These are phyloP conservation scores for Hortiboletus campestris DNA, from an alignment of 768 basidiomycete species.

Conservation along the genomic window DNA sequence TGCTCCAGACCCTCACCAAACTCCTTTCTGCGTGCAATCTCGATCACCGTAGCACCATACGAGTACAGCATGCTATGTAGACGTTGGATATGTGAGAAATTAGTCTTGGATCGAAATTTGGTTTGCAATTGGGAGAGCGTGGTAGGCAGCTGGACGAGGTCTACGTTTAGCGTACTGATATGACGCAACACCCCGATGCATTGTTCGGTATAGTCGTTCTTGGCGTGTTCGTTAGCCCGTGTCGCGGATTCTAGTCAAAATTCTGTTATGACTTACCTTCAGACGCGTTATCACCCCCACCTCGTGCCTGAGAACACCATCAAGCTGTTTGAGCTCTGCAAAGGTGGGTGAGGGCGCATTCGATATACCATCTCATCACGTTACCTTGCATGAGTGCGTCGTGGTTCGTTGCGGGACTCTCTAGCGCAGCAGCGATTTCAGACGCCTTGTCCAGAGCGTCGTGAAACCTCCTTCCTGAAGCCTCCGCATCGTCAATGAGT, in stretches of 20 bases:
- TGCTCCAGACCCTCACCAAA: slow-evolving; percentile 55
- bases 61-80: slow-evolving; percentile 89
- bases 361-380: not conserved
- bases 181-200: slow-evolving; percentile 65
- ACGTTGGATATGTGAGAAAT: slow-evolving; percentile 88
- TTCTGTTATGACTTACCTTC: slow-evolving; percentile 40
- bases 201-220: slow-evolving; percentile 75
- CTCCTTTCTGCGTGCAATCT: slow-evolving; percentile 88
- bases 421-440: slow-evolving; percentile 48
- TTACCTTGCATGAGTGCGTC: slow-evolving; percentile 56
- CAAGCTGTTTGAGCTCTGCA: slow-evolving; percentile 62
- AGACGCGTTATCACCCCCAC: slow-evolving; percentile 52
- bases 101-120: slow-evolving; percentile 72
- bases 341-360: slow-evolving; percentile 1
- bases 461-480: slow-evolving; percentile 53
- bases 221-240: slow-evolving; percentile 2
- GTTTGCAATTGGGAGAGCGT: slow-evolving; percentile 63
- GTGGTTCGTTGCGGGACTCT: slow-evolving; percentile 51
- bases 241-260: not conserved
- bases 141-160: slow-evolving; percentile 71
- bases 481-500: slow-evolving; percentile 58
- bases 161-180: slow-evolving; percentile 79
- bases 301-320: slow-evolving; percentile 60
- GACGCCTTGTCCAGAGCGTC: slow-evolving; percentile 58
- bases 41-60: slow-evolving; percentile 87